A percentile compares a stretch with the other conserved stretches of the same genome.
Conservation (phyloP, 1,284 basidiomycete genomes). For the Ustilago crameri region DNA sequence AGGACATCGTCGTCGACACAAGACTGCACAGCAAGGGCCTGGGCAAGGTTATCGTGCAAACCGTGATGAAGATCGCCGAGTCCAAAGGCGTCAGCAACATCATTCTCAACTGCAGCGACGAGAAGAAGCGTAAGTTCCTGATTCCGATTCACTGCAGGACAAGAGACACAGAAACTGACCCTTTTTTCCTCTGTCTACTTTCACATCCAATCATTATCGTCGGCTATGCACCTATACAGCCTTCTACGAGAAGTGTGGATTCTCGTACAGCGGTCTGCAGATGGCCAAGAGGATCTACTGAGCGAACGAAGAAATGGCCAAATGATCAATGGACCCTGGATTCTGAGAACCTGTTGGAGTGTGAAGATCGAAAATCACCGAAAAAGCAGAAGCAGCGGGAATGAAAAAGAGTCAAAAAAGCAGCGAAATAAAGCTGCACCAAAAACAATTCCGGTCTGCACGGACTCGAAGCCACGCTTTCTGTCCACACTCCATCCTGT, state of each 20-base stretch:
- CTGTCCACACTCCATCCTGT: constrained; percentile 3
- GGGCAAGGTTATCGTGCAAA: constrained; percentile 85
- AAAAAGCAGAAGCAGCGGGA: no score
- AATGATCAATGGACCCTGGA: background rate
- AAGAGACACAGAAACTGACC: background rate
- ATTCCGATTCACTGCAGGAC: background rate
- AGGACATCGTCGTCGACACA: constrained; percentile 93
- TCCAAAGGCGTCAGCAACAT: constrained; percentile 87
- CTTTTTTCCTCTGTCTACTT: background rate
- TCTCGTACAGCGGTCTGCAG: constrained; percentile 59
- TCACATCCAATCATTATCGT: background rate
- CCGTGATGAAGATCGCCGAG: constrained; percentile 80
- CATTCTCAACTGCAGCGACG: constrained; percentile 91
- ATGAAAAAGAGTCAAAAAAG: constrained; percentile 4
- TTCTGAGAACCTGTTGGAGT: background rate
- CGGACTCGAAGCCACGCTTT: background rate
- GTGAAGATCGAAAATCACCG: background rate
- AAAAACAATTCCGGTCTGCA: constrained; percentile 3
- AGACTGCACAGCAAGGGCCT: constrained; percentile 87
- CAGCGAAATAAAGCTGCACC: constrained; percentile 7
- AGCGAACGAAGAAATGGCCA: constrained; percentile 1
- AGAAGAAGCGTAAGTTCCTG: constrained; percentile 81
- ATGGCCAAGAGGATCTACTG: constrained; percentile 55
- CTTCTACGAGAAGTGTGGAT: constrained; percentile 95
- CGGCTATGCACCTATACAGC: constrained; percentile 71